Conservation (phyloP, 257 asterid genomes). For the Solanum okadae region DNA sequence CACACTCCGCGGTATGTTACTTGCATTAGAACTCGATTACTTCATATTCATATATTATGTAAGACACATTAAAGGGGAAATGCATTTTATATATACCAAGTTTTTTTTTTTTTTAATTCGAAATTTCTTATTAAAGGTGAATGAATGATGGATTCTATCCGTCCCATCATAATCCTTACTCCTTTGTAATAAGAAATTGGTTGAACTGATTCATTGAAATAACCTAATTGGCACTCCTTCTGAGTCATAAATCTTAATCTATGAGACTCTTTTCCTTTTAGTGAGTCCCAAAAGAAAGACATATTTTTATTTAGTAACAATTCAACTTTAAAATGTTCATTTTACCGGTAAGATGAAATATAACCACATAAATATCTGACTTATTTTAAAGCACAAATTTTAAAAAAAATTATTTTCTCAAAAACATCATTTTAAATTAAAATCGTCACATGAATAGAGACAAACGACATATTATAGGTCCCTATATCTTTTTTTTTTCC, state of each 20-base stretch:
- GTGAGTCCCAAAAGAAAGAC: no score
- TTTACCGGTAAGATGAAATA: neutral
- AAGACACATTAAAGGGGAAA: neutral
- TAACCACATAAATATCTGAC: neutral
- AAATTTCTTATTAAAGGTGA: neutral
- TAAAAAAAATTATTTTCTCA: neutral
- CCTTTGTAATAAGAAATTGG: no score
- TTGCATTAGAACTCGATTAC: neutral
- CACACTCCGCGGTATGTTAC: no score
- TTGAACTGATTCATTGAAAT: neutral
- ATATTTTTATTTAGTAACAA: neutral
- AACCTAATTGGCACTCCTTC: neutral
- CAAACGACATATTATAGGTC: no score
- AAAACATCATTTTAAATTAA: neutral
- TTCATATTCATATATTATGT: neutral
- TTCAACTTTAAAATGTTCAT: neutral
- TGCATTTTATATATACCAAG: accelerated
- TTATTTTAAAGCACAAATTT: neutral
- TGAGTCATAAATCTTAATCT: no score
- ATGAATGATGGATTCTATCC: neutral
- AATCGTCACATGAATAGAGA: neutral
- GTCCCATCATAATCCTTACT: no score
- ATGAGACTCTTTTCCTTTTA: neutral
- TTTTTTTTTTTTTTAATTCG: neutral
- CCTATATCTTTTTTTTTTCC: neutral